Evolutionary conservation across 108 stramenopile species (phyloP).

Genomic region (Conticribra weissflogii): DNA sequence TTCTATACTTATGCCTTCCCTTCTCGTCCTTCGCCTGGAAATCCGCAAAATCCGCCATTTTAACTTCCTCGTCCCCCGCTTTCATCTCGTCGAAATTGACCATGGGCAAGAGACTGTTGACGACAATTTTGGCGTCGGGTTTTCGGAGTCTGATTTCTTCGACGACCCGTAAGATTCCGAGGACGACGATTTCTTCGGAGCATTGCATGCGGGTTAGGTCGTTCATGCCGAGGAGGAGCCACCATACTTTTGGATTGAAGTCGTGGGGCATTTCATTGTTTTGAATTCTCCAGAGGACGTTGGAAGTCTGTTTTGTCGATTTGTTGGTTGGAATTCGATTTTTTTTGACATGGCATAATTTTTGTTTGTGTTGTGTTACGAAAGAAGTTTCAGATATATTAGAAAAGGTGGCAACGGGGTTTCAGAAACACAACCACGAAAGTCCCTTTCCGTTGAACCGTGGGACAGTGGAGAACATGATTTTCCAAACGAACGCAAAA

Average conservation of each 20-base stretch:
- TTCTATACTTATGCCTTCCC: conserved; percentile 18
- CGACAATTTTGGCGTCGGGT: conserved; percentile 78
- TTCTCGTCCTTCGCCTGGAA: conserved; percentile 27
- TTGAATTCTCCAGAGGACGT: conserved; percentile 55
- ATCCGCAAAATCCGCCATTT: conserved; percentile 50
- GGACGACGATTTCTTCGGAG: conserved; percentile 79
- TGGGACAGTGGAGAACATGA: no score
- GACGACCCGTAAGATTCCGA: conserved; percentile 79
- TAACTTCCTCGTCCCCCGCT: conserved; percentile 8
- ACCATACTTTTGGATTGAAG: conserved; percentile 86
- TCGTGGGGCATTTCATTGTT: conserved; percentile 62
- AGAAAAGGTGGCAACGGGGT: conserved; percentile 30
- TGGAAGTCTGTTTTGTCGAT: conserved; percentile 39
- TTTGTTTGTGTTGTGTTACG: no score
- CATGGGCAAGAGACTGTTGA: conserved; percentile 82
- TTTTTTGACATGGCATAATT: background rate
- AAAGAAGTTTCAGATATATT: background rate
- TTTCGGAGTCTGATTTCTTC: conserved; percentile 71
- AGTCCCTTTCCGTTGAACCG: no score
- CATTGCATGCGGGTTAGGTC: conserved; percentile 79
- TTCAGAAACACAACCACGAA: no score
- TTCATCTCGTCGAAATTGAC: conserved; percentile 39
- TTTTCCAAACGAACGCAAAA: conserved; percentile 33
- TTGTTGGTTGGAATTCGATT: background rate
- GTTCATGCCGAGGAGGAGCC: conserved; percentile 84